Base-by-base conservation (phyloP, 2,329 filamentous ascomycete species). In the Calonectria ilicicola region DNA sequence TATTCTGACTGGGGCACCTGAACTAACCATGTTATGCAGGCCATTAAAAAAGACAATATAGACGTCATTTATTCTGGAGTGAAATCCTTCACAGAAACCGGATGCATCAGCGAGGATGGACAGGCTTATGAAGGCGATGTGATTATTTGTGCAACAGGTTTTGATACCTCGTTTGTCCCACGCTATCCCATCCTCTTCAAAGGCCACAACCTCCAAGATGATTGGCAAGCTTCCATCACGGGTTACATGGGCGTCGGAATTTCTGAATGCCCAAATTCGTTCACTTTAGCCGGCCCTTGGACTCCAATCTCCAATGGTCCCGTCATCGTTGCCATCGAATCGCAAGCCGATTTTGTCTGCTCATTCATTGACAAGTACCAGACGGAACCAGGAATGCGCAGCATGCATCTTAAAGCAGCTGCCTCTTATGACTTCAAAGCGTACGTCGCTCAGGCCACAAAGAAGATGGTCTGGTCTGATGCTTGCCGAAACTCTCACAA, bases 391-490 rank as follows among this genome's bases (percentile, higher is more conserved):
- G 51, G 60, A 0, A 51, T 75, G 38, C 51, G 42, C 46, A 67
- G 65, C n/a, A 69, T 72, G 72, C 65, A 49, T 1, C 53, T 74
- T 3, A 74, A 75, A 9, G 72, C 53, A 0, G 53, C 53, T 1
- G 53, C 53, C 5, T 60, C 53, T 0, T 60, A 60, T 5, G 53
- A 60, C 9, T 75, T 75, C 35, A 75, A 74, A 26, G 19, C 35
- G 1, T 75, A 75, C 27, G 63, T 74, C n/a, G 72, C 73, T 0
- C 46, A 72, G 5, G 72, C 66, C 0, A 69, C 72, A 5, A 49
- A 67, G n/a, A 74, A 72, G 21, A 75, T 75, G 72, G 73, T 75
- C 3, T 75, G 73, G 73, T 75, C 73, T 5, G 69, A 74, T 9
- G 49, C 47, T 8, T 75, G 69, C 40, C 73, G 72, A 1, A 71